These are phyloP conservation scores for Coniochaeta ligniaria DNA, from an alignment of 2,329 filamentous ascomycete species.

Conservation along the genomic window DNA sequence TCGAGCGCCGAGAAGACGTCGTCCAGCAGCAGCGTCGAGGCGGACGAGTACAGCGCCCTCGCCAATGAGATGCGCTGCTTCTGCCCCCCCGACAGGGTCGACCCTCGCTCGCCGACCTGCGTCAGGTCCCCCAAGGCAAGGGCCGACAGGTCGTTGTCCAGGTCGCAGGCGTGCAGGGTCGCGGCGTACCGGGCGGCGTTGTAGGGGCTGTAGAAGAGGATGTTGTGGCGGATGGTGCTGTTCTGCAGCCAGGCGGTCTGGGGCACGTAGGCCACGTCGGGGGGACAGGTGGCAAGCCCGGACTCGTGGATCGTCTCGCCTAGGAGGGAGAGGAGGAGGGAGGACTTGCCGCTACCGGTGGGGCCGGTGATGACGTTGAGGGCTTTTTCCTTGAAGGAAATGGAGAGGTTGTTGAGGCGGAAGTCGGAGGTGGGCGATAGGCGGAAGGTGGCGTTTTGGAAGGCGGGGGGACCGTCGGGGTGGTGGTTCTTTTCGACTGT, in stretches of 20 bases:
- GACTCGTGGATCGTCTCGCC: constrained; percentile 11
- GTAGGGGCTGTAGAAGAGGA: constrained; percentile 70
- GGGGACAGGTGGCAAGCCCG: constrained; percentile 16
- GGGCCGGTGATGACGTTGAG: constrained; percentile 24
- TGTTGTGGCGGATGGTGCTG: constrained; percentile 86
- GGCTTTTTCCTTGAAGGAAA: constrained; percentile 16
- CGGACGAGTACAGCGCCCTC: constrained; percentile 76
- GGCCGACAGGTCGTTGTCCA: neutral
- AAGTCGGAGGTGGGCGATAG: constrained; percentile 8
- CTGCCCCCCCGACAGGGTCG: neutral
- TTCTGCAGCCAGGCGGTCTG: constrained; percentile 92
- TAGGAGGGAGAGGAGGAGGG: constrained; percentile 12
- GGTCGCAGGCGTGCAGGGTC: neutral
- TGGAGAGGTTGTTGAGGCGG: constrained; percentile 10
- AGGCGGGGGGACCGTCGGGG: constrained; percentile 6
- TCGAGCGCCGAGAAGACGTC: constrained; percentile 91
- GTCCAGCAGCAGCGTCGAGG: constrained; percentile 75
- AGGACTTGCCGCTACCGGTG: constrained; percentile 24
- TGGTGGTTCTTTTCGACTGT: constrained; percentile 6
- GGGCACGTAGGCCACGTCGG: constrained; percentile 30
- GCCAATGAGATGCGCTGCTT: constrained; percentile 21
- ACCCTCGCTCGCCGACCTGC: neutral
- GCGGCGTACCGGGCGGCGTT: neutral
- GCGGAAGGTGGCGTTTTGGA: too few species aligned
- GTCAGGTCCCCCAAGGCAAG: neutral